Conservation (phyloP, 179 eudicot genomes). For the Vitellaria paradoxa region DNA sequence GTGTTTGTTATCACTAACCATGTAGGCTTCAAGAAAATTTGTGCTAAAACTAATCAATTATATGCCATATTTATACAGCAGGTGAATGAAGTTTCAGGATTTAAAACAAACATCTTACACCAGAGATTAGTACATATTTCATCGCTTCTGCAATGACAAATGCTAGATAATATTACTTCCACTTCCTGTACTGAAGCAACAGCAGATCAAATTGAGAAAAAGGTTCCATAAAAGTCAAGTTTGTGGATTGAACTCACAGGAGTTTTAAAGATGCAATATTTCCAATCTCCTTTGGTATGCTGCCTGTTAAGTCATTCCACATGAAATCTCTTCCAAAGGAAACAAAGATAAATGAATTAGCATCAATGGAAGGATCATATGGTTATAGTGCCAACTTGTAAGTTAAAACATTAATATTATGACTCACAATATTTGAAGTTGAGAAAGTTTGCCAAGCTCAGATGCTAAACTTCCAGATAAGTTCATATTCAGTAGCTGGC, state of each 20-base stretch:
- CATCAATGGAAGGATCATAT: not conserved
- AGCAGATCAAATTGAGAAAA: not conserved
- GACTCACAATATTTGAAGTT: slow-evolving; percentile 60
- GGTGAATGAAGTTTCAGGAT: not conserved
- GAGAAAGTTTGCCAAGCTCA: slow-evolving; percentile 58
- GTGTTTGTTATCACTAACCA: not conserved
- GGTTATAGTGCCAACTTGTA: not conserved
- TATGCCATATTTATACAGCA: not conserved
- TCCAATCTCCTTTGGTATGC: too few species aligned
- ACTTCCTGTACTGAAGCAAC: not conserved
- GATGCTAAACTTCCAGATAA: slow-evolving; percentile 69
- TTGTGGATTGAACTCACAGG: not conserved
- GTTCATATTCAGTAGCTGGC: slow-evolving; percentile 59
- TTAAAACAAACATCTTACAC: too few species aligned
- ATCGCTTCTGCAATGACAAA: not conserved
- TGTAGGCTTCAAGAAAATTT: not conserved
- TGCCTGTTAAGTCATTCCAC: too few species aligned
- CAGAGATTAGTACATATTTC: not conserved
- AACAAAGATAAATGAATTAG: slow-evolving; percentile 9
- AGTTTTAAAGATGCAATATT: too few species aligned
- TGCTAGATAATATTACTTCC: not conserved
- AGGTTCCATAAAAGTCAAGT: not conserved
- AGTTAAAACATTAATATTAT: not conserved
- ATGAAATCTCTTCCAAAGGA: slow-evolving; percentile 2
- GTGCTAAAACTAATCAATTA: not conserved